Percentiles rank a stretch among this genome's conserved stretches.
Evolutionary conservation across 2,329 filamentous ascomycete genomes (phyloP).

Genomic region (Neophaeococcomyces aloes): DNA sequence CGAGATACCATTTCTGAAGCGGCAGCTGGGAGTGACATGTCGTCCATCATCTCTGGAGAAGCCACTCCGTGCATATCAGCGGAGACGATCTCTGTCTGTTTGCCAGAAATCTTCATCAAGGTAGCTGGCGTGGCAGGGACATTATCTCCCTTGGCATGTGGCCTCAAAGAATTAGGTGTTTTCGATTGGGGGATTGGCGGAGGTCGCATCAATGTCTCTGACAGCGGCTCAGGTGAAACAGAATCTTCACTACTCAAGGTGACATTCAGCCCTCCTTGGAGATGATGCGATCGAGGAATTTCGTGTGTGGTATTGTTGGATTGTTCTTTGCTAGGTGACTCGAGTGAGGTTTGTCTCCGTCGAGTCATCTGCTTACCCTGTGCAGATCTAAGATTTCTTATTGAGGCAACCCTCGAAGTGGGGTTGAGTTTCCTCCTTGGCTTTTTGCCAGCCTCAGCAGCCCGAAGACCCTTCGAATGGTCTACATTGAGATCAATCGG

Average conservation of each 20-base stretch:
- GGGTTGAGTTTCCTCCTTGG: constrained; percentile 30
- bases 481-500: constrained; percentile 30
- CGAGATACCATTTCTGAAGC: constrained; percentile 43
- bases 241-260: constrained; percentile 33
- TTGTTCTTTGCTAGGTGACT: constrained; percentile 23
- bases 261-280: constrained; percentile 15
- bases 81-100: constrained; percentile 26
- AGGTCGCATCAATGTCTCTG: constrained; percentile 41
- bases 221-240: constrained; percentile 40
- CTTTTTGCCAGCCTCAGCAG: constrained; percentile 30
- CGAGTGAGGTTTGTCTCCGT: constrained; percentile 25
- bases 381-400: constrained; percentile 33
- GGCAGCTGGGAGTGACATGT: constrained; percentile 65
- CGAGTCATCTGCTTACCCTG: constrained; percentile 33
- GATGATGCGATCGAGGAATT: constrained; percentile 18
- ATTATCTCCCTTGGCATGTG: constrained; percentile 23
- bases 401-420: constrained; percentile 23
- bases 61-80: constrained; percentile 16
- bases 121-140: constrained; percentile 77
- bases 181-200: constrained; percentile 39
- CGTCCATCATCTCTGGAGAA: constrained; percentile 43
- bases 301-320: constrained; percentile 29
- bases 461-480: constrained; percentile 25
- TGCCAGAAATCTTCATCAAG: constrained; percentile 62
- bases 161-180: constrained; percentile 20